Evolutionary conservation across 805 yeast species (phyloP), one percentile per base, ranked within the genome.

Genomic region (Millerozyma acaciae): DNA sequence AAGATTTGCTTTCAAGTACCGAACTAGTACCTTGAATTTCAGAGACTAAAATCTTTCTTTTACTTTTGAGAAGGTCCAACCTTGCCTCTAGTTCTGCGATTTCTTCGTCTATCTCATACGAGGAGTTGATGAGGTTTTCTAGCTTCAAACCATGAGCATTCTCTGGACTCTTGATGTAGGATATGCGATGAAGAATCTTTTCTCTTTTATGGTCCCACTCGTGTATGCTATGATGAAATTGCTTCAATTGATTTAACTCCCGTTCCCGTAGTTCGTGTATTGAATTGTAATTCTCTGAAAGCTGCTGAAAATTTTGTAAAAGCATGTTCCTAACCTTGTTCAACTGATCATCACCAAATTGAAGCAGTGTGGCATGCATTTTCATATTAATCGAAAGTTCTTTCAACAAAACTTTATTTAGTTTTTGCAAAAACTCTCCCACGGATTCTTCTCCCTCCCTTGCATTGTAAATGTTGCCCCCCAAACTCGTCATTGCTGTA

Each of bases 21-120:
- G 78, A 73, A 42, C 70, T 65, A 1, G 79, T 63, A 13, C 62
- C 64, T 16, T 58, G 53, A 18, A 74, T 51, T 43, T 74, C 79
- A 7, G 42, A 33, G 7, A 47, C 43, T 1, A 75, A 33, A 3
- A 61, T 37, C 8, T 36, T 41, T 32, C 63, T 63, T 45, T 65
- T 68, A 2, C 42, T 42, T 27, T 54, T 57, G n/a, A 73, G 40
- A 2, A 43, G 38, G 6, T 32, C 26, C 19, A 75, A 43, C 22
- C 57, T 55, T 6, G 37, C 26, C 36, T 74, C 75, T 26, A 73
- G 43, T 1, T 48, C 50, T 2, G 24, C 40, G 7, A 75, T 70
- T 34, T 72, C 73, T 2, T 28, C 9, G 35, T 65, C 70, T 3
- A 71, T 42, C 1, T 37, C 45, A 9, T 45, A 28, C 0, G 63